Evolutionary conservation across 257 asterid species (phyloP), one percentile per base, ranked within the genome.

Genomic region (Cynanchum wilfordii): DNA sequence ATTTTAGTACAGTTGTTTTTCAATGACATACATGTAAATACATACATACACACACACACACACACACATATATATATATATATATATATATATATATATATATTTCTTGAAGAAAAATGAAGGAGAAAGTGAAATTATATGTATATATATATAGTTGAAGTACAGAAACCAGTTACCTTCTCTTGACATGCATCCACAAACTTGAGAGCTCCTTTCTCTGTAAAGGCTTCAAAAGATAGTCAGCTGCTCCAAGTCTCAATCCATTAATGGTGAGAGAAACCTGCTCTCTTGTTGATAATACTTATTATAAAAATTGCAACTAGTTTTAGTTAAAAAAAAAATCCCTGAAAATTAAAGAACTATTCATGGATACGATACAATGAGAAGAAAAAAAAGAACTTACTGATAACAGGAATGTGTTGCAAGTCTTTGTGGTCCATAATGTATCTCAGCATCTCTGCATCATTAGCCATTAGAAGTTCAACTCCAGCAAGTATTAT

Each of bases 201-300:
- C 49, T 73, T 24, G 81, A 55, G 51, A 77, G 33, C 58, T 77
- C 77, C 59, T 29, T 54, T n/a, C 65, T n/a, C 15, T 77, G 77
- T 30, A 89, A 74, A 65, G 97, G 94, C 85, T 87, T 91, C 83
- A 91, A 78, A 70, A 87, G 88, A 84, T 87, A 89, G 79, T 88
- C 90, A 5, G 86, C 80, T 49, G 90, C 97, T 77, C 96, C 96
- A 50, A 89, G 86, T 65, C 78, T 84, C 80, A 89, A 47, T 8
- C 88, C 96, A 74, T 89, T 89, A 55, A 84, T 54, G 5, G 87
- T 75, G 47, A 78, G 55, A 0, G 89, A 77, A 1, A 87, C 87
- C 79, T 91, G 84, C 47, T 89, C 90, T 72, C 72, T 68, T 22
- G 81, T 73, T 11, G 88, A 73, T 79, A 87, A 57, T 69, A 91